phyloP scores from a whole-genome alignment of 108 stramenopile species.

The Aurantiochytrium sp. region DNA sequence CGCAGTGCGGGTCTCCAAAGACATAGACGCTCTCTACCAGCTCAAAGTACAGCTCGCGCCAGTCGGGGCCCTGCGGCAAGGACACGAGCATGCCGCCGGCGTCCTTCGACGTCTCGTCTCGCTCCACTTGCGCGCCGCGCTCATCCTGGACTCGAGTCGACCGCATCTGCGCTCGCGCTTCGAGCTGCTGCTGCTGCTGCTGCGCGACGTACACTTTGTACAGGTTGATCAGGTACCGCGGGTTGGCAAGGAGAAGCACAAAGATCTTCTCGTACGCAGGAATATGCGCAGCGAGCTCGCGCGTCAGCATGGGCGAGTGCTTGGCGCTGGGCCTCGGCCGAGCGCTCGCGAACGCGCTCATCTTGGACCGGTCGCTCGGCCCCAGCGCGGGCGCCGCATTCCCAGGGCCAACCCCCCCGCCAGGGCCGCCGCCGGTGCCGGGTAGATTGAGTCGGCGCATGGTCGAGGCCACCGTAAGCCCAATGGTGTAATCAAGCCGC shows the following conservation, averaged over 20 bases:
- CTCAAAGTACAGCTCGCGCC: neutral
- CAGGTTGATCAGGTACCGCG: neutral
- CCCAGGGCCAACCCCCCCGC: neutral
- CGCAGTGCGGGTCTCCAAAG: conserved; percentile 1
- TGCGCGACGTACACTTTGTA: neutral
- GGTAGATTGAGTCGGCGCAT: neutral
- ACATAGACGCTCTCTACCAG: neutral
- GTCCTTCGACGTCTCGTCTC: neutral
- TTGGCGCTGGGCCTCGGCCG: no score
- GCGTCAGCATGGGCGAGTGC: neutral
- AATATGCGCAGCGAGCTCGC: neutral
- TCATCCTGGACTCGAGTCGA: no score
- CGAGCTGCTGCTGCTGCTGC: no score
- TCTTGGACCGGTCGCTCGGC: no score
- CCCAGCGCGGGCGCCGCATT: no score
- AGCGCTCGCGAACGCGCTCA: no score
- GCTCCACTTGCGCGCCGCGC: no score
- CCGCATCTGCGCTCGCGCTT: no score
- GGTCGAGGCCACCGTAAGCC: neutral
- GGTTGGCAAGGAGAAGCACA: neutral
- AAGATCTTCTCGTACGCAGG: neutral
- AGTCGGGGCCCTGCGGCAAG: neutral
- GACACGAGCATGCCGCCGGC: neutral
- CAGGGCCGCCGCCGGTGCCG: neutral
- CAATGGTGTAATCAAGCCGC: conserved; percentile 18